Conservation (phyloP, 129 eudicot species). For the Glebionis coronaria region DNA sequence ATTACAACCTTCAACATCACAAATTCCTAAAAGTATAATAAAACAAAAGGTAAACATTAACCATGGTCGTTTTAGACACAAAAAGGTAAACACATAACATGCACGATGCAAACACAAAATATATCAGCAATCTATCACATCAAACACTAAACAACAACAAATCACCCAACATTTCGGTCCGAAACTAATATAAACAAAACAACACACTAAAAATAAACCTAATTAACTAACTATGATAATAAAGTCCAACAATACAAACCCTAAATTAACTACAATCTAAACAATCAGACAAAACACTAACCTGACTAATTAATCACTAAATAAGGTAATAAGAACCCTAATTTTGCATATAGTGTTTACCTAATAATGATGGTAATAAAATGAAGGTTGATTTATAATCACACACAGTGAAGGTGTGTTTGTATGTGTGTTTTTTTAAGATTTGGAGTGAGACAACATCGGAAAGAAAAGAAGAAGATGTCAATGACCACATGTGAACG, state of each 20-base stretch:
- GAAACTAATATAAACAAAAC: slow-evolving; percentile 2
- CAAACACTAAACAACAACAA: slow-evolving; percentile 5
- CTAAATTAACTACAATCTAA: slow-evolving; percentile 6
- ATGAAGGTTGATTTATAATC: slow-evolving; percentile 22
- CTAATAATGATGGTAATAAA: slow-evolving; percentile 13
- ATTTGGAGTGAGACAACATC: too few relatives aligned
- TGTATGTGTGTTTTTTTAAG: too few relatives aligned
- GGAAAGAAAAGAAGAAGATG: too few relatives aligned
- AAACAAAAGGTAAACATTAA: slow-evolving; percentile 6
- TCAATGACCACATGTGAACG: too few relatives aligned
- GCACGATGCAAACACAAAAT: slow-evolving; percentile 3
- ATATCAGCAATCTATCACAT: slow-evolving; percentile 4
- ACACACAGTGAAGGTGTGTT: slow-evolving; percentile 14
- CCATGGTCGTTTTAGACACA: slow-evolving; percentile 4
- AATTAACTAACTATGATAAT: neutral
- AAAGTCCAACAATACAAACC: neutral
- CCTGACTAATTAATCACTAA: neutral
- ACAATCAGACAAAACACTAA: neutral
- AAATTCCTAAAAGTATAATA: neutral
- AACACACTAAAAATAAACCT: neutral
- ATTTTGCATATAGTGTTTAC: neutral
- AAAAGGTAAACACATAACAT: slow-evolving; percentile 13
- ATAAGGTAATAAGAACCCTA: neutral
- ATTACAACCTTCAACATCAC: slow-evolving; percentile 1
- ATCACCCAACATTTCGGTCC: slow-evolving; percentile 14